phyloP scores from a whole-genome alignment of 202 grass and related monocot genomes.

The Bolboschoenoplectus hybrid region DNA sequence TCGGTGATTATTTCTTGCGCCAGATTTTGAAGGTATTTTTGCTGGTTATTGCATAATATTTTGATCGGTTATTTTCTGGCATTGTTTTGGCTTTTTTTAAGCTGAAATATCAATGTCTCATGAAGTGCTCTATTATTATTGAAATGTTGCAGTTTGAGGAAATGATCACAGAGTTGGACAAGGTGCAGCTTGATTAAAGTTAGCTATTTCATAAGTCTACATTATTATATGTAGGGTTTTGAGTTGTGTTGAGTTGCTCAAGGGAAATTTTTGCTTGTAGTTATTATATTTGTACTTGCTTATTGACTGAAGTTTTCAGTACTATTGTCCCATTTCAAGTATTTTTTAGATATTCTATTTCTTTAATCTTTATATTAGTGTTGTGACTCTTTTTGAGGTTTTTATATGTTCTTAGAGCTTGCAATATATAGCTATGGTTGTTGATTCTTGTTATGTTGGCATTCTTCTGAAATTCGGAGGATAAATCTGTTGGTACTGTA shows the following conservation, averaged over 20 bases:
- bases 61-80: neutral
- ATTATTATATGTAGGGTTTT: slow-evolving; percentile 13
- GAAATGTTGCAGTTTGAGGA: slow-evolving; percentile 72
- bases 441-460: neutral
- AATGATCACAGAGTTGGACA: slow-evolving; percentile 85
- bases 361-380: neutral
- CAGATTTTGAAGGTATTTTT: slow-evolving; percentile 72
- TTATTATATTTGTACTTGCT: slow-evolving; percentile 5
- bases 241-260: neutral
- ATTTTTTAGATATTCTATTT: slow-evolving; percentile 16
- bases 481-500: neutral
- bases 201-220: slow-evolving; percentile 14
- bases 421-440: neutral
- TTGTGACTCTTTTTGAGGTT: neutral
- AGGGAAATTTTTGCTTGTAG: slow-evolving; percentile 30
- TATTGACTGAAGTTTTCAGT: slow-evolving; percentile 13
- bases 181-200: slow-evolving; percentile 79
- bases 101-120: neutral
- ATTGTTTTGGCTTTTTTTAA: neutral
- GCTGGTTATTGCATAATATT: slow-evolving; percentile 10
- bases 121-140: neutral
- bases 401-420: neutral
- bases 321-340: neutral
- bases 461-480: neutral
- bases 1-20: slow-evolving; percentile 76